Evolutionary conservation across 768 basidiomycete species (phyloP), one percentile per base, ranked within the genome.

Genomic region (Tylopilus rubrobrunneus): DNA sequence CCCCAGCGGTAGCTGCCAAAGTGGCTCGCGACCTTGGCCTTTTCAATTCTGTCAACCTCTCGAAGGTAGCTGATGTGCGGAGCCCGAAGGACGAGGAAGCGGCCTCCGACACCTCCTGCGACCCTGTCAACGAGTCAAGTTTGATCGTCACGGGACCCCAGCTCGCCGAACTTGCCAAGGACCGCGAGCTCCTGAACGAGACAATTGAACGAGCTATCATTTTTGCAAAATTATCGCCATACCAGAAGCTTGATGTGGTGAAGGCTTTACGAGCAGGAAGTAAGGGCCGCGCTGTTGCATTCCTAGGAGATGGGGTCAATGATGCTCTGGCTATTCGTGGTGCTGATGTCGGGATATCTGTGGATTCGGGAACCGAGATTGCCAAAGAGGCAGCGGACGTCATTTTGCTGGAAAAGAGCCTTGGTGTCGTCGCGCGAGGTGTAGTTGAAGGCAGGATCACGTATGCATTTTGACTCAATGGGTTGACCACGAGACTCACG

Each of bases 351-450:
- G 67, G 67, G 36, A 71, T 69, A 59, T 69, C 67, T 15, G 67
- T 69, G 56, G 67, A 69, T 41, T 68, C 72, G 28, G 61, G 67
- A 51, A 64, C 62, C 7, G 62, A 71, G 39, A 74, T 74, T 9
- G 70, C 71, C 14, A 73, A 73, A 53, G 73, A 73, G 46, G 73
- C 71, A 21, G 72, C 73, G 3, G 73, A 67, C 41, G 69, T 69
- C 37, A 72, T 72, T 45, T 48, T 73, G 9, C 53, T 72, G 21
- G 72, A 73, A 61, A 72, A 73, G 51, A 73, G 64, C 23, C 63
- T 73, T 31, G 64, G 25, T 7, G 71, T 73, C 9, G 68, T 71
- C 41, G 59, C 63, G 8, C 66, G 68, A 5, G 71, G 72, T 33
- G 63, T 69, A 25, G 53, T 71, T 10, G 69, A 69, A 48, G 67